phyloP scores from a whole-genome alignment of 1,284 basidiomycete genomes.

The Entoloma clypeatum region DNA sequence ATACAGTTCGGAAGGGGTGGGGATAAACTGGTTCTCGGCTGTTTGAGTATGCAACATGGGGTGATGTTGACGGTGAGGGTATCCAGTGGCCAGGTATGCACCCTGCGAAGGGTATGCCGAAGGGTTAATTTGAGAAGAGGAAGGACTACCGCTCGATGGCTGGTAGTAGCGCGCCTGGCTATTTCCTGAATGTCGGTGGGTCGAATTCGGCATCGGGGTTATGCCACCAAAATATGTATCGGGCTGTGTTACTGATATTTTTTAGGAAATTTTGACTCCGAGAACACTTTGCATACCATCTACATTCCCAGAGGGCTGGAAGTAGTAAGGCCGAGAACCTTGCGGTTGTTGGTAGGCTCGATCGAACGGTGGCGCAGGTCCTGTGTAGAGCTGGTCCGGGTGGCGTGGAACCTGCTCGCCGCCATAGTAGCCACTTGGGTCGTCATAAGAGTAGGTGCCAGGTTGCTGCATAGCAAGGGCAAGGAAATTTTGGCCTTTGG shows the following conservation, averaged over 20 bases:
- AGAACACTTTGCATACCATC: conserved; percentile 18
- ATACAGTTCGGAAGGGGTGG: conserved; percentile 52
- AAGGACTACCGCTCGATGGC: conserved; percentile 24
- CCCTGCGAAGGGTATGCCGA: conserved; percentile 30
- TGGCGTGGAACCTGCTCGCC: conserved; percentile 23
- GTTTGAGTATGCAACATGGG: conserved; percentile 20
- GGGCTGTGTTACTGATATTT: conserved; percentile 20
- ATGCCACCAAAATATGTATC: conserved; percentile 35
- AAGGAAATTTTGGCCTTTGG: conserved; percentile 23
- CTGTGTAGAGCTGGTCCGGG: conserved; percentile 24
- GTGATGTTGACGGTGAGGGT: conserved; percentile 24
- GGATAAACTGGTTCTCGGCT: conserved; percentile 41
- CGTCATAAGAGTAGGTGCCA: conserved; percentile 38
- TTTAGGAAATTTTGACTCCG: conserved; percentile 1
- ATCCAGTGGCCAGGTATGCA: conserved; percentile 29
- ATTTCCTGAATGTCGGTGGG: conserved; percentile 29
- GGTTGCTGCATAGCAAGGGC: conserved; percentile 32
- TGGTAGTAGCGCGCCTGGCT: conserved; percentile 32
- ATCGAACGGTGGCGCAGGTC: conserved; percentile 25
- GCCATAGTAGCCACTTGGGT: conserved; percentile 28
- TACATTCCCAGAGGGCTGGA: conserved; percentile 22
- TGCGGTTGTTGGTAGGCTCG: conserved; percentile 27
- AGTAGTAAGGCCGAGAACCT: conserved; percentile 31
- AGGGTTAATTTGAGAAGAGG: conserved; percentile 27
- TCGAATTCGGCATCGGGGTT: conserved; percentile 30